Evolutionary conservation across 495 filamentous ascomycete species (phyloP), one percentile per base, ranked within the genome.

Genomic region (Penicillium taxi): DNA sequence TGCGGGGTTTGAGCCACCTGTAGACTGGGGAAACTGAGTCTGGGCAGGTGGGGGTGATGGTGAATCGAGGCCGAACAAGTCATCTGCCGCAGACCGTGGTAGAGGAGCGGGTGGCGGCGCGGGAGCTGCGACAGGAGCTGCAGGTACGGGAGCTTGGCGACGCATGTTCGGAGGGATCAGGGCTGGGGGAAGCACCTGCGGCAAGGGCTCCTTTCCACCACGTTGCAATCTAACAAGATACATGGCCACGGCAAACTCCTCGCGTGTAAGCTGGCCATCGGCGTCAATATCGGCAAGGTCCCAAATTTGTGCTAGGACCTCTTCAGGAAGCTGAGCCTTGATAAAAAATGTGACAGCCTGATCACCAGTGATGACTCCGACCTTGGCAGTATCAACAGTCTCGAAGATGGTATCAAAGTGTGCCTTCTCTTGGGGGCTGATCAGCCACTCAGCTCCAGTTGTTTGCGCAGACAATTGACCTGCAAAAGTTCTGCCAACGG

Each of bases 231-330:
- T 75, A 45, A 98, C 94, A 22, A 98, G 71, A 54, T 94, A 89
- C 91, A 98, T 96, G 31, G 93, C 91, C 33, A 98, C 88, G 0
- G 91, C 90, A 53, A 98, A 98, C 51, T 93, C 89, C 56, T 98
- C 91, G 37, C 74, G 72, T 22, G 70, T 87, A 26, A 98, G 67
- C 39, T 80, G 81, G 7, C 91, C 91, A 37, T 89, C 84, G 11
- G 85, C 89, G 45, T 82, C 83, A 55, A 96, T 91, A 69, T 96
- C 90, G 5, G 93, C 83, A 15, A 98, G 72, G 55, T 98, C 93
- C 91, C 91, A 98, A 42, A 98, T 93, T 47, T 86, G 80, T n/a
- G 93, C 91, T 12, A 98, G 72, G 6, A 77, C 78, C 54, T 95
- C 93, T 47, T 96, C 90, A 0, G 87, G 74, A 6, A 98, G 70